Evolutionary conservation across 2,329 filamentous ascomycete species (phyloP), one percentile per base, ranked within the genome.

Genomic region (Ceratocystis cubensis): DNA sequence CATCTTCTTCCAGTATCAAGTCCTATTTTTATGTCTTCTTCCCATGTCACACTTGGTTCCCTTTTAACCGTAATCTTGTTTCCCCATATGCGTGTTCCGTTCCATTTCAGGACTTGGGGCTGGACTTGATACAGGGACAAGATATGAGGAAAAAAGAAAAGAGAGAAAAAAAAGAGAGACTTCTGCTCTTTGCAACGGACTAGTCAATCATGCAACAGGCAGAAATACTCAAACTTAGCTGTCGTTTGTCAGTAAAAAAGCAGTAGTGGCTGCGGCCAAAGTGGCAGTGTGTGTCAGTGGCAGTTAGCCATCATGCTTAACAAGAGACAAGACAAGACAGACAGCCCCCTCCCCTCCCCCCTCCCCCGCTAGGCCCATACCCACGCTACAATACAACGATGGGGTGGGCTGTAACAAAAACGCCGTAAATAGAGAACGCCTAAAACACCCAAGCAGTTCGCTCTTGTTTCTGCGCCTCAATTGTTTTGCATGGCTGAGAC

Each of bases 341-440:
- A 41, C 37, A 41, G 10, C 37, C 37, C 10, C 37, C 37, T 15
- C 37, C 37, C 37, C 8, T 8, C 3, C 2, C 33, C 8, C 25
- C 25, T 8, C 37, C 37, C 37, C 37, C 37, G 37, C 37, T 41
- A 41, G 37, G 37, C 37, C 37, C 37, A 13, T 41, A 41, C 22
- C 37, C 37, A 41, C 37, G 37, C 37, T 41, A 41, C 37, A 41
- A 57, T 28, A 30, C 53, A 22, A 28, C 53, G 53, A 28, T 30
- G 10, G 25, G n/a, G 13, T 25, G 13, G 28, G 22, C 53, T 59
- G 53, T 59, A 33, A 33, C 53, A 30, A 59, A 33, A 5, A 56
- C 28, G 53, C 28, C 22, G 22, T 59, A 59, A 59, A 59, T 59
- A 59, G 53, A 59, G 53, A 59, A 33, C 53, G 53, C 53, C 53